Evolutionary conservation across 768 basidiomycete species (phyloP), one percentile per base, ranked within the genome.

Genomic region (Dictyophora rubrovolvata): DNA sequence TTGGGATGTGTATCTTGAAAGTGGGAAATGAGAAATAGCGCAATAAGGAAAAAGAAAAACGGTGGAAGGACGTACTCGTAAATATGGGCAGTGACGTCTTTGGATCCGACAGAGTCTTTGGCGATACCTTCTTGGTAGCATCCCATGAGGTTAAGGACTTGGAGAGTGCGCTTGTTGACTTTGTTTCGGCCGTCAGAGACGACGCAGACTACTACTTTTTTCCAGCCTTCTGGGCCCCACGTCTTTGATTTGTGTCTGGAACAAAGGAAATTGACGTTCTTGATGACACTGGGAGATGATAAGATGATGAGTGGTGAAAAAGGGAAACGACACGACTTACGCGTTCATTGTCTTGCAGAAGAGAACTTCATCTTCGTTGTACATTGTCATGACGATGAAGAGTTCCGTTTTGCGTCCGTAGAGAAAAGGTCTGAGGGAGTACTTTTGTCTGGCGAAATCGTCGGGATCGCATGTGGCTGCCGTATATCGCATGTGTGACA

Each of bases 301-400:
- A 33, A 5, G 17, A 22, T 14, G 52, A 35, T 55, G 17, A 10
- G 18, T 33, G 21, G 35, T 22, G 50, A n/a, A 53, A 23, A 5
- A 61, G 60, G 11, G 16, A 55, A n/a, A 21, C 17, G 51, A 20
- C 50, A 48, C 23, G 48, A 76, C 85, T 66, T 66, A 86, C 85
- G 87, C 82, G 64, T 91, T 90, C 87, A 93, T 90, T 11, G 89
- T 93, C 67, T 77, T 80, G 67, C 76, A 75, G 69, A 90, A 91
- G 23, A 89, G 74, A 9, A 84, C 74, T 67, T 90, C 87, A 67
- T 90, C 89, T 73, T 96, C 93, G 69, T 94, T 94, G 70, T 90
- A 90, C 91, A 95, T 94, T 48, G 93, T 95, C 84, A 95, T 89
- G 47, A 94, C 92, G 65, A 96, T 90, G 73, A 95, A 93, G 14